phyloP scores from a whole-genome alignment of 495 filamentous ascomycete species.

The Talaromyces proteolyticus region DNA sequence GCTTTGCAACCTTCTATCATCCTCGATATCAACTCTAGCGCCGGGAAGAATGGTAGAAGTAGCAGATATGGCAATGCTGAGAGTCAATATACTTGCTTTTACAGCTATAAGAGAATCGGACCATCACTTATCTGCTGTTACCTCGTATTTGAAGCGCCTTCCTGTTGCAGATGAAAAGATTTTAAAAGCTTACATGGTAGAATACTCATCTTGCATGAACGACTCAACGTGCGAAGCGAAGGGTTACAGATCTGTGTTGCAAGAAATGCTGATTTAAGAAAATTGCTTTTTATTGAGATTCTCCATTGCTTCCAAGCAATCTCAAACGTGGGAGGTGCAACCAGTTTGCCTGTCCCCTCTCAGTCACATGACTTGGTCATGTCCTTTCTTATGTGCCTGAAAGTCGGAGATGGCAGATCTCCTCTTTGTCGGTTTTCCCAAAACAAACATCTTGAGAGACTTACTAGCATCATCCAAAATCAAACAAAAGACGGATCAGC shows the following conservation, averaged over 20 bases:
- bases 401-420: not conserved
- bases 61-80: not conserved
- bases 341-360: conserved; percentile 11
- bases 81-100: not conserved
- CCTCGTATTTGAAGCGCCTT: not conserved
- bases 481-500: not conserved
- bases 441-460: not conserved
- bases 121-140: not conserved
- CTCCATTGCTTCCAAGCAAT: not conserved
- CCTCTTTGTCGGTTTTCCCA: not conserved
- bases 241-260: not conserved
- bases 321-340: not conserved
- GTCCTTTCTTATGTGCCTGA: conserved; percentile 5
- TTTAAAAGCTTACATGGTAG: not conserved
- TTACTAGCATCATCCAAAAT: not conserved
- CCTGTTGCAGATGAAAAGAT: not conserved
- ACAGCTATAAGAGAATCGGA: not conserved
- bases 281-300: not conserved
- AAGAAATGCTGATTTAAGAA: not conserved
- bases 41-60: not conserved
- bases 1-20: not conserved
- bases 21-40: not conserved
- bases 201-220: not conserved
- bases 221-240: not conserved
- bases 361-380: conserved; percentile 5